Percentiles rank a stretch among this genome's conserved stretches.
Conservation (phyloP, 2,329 filamentous ascomycete species). For the Beauveria caledonica region DNA sequence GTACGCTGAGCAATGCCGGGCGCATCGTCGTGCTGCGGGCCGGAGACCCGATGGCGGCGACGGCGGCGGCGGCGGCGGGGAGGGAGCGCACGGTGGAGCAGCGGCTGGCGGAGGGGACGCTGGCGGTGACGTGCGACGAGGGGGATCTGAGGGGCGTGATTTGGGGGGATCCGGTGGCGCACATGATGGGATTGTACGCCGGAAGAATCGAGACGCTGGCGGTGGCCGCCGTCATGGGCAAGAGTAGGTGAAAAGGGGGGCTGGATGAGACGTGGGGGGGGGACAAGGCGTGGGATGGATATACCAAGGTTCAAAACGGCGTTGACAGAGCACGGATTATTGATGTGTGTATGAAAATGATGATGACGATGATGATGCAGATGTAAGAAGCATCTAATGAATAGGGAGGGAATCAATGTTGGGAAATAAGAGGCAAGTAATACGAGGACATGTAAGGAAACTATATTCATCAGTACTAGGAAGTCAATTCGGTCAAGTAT, state of each 20-base stretch:
- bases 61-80: slow-evolving; percentile 13
- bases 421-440: too few relatives aligned
- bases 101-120: slow-evolving; percentile 49
- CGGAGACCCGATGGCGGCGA: slow-evolving; percentile 30
- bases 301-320: background rate
- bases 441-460: too few relatives aligned
- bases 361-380: background rate
- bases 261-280: background rate
- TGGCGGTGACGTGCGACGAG: slow-evolving; percentile 61
- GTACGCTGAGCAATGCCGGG: slow-evolving; percentile 62
- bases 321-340: background rate
- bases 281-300: background rate
- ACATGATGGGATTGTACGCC: slow-evolving; percentile 72
- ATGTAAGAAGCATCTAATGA: background rate
- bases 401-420: background rate
- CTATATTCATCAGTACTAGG: too few relatives aligned
- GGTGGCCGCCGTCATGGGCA: slow-evolving; percentile 40
- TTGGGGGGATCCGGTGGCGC: slow-evolving; percentile 75
- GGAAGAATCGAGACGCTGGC: slow-evolving; percentile 63
- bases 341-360: background rate
- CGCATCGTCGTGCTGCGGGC: slow-evolving; percentile 57
- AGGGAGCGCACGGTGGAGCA: slow-evolving; percentile 39
- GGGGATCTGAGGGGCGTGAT: slow-evolving; percentile 60
- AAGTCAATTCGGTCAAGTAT: too few relatives aligned
- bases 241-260: background rate